Base-by-base conservation (phyloP, 495 filamentous ascomycete genomes). In the Tetracladium marchalianum region DNA sequence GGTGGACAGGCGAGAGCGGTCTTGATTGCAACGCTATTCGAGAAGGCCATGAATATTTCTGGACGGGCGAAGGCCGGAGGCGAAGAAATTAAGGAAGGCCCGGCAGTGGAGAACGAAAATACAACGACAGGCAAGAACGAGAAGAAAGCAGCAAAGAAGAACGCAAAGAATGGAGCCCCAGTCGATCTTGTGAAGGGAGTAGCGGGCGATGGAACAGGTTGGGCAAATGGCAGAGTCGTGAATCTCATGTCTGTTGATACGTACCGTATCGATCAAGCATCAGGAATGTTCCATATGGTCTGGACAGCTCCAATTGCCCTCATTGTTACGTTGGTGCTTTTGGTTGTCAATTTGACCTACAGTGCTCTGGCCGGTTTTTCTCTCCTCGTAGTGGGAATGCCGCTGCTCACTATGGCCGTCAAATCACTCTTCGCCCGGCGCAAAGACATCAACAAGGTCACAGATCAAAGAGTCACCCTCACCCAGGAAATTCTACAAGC, bases 241-340 rank as follows among this genome's bases (percentile, higher is more conserved):
- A 93, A 90, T 44, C 59, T 97, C 54, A 96, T 97, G 90, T 85
- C 83, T 46, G 86, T 88, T 34, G 90, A 97, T 55, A 88, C 90
- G 12, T 89, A 90, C 63, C 84, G 89, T 42, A 71, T 97, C 49
- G 88, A 95, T 56, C 78, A 85, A 56, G 87, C 87, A 3, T 84
- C 70, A 11, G 85, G 85, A 41, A 76, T 94, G 67, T 89, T 95
- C 64, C 90, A 97, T 55, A 74, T 97, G 60, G 66, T 84, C 6
- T 95, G 90, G 90, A 87, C 84, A 4, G 76, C 85, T 0, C 89
- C 90, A 0, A 65, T 96, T 32, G 70, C 79, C 6, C 80, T 87
- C 51, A 62, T 88, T 24, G 73, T 95, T 52, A 87, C 87, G 0
- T 71, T 96, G 1, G 66, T 85, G 22, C 63, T 95, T 22, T 71